Evolutionary conservation across 495 filamentous ascomycete species (phyloP).

Genomic region (Xylaria sp.): DNA sequence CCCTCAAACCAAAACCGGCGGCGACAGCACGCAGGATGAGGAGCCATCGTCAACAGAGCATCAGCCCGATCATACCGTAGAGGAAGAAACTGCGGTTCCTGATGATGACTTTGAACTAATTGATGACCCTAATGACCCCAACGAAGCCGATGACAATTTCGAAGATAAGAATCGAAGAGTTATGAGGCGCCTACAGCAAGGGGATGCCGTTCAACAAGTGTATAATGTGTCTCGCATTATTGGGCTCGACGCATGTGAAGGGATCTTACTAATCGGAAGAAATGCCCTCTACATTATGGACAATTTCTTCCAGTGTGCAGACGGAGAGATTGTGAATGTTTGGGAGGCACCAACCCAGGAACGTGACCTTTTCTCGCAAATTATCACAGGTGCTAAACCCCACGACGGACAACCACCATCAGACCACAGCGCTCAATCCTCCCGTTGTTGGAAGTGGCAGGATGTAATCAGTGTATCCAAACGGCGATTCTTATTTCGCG

Average conservation of each 20-base stretch:
- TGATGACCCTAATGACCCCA: slow-evolving; percentile 76
- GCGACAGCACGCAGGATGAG: slow-evolving; percentile 40
- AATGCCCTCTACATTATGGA: slow-evolving; percentile 92
- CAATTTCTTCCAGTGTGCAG: slow-evolving; percentile 89
- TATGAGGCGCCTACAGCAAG: slow-evolving; percentile 89
- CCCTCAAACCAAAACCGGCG: slow-evolving; percentile 30
- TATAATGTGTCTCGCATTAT: slow-evolving; percentile 95
- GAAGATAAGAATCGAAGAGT: slow-evolving; percentile 98
- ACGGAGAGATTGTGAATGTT: slow-evolving; percentile 95
- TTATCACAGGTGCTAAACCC: slow-evolving; percentile 82
- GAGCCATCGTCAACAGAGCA: slow-evolving; percentile 35
- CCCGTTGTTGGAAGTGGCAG: slow-evolving; percentile 90
- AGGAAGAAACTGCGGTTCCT: slow-evolving; percentile 50
- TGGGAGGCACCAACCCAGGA: slow-evolving; percentile 93
- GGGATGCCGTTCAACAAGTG: slow-evolving; percentile 90
- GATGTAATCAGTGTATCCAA: slow-evolving; percentile 98
- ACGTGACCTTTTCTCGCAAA: slow-evolving; percentile 91
- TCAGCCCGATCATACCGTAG: slow-evolving; percentile 29
- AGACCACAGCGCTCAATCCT: slow-evolving; percentile 71
- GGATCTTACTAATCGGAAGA: slow-evolving; percentile 92
- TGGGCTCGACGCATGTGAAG: slow-evolving; percentile 89
- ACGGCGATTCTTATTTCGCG: slow-evolving; percentile 90
- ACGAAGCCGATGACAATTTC: slow-evolving; percentile 81
- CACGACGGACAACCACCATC: slow-evolving; percentile 60
- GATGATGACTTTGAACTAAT: slow-evolving; percentile 96